A percentile compares a stretch with the other conserved stretches of the same genome.
Evolutionary conservation across 2,329 filamentous ascomycete species (phyloP).

Genomic region (Verticillium tricorpus): DNA sequence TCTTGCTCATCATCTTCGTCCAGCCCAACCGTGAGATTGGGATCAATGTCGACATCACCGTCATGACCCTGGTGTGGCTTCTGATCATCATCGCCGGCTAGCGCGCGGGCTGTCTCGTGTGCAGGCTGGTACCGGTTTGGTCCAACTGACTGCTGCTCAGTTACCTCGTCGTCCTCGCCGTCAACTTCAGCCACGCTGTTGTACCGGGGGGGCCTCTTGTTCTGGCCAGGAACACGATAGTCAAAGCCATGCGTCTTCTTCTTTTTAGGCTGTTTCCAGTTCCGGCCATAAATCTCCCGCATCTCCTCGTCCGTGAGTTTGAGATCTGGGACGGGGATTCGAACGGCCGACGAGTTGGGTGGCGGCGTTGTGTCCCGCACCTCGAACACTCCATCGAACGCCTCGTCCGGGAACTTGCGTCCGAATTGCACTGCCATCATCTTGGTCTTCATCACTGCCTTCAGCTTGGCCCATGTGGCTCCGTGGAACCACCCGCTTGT

Average conservation of each 20-base stretch:
- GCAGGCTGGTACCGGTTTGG: conserved; percentile 1
- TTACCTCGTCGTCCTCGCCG: conserved; percentile 5
- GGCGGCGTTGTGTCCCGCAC: conserved; percentile 27
- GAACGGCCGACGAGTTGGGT: conserved; percentile 21
- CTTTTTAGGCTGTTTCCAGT: conserved; percentile 20
- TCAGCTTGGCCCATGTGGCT: conserved; percentile 77
- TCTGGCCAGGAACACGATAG: conserved; percentile 13
- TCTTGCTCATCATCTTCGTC: conserved; percentile 21
- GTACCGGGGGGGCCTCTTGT: not conserved
- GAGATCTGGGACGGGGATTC: conserved; percentile 32
- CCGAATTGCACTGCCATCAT: conserved; percentile 62
- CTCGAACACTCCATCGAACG: conserved; percentile 38
- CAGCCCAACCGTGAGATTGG: conserved; percentile 27
- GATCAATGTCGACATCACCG: conserved; percentile 21
- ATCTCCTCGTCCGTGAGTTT: conserved; percentile 32
- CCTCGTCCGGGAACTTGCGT: conserved; percentile 42
- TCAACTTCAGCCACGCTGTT: conserved; percentile 3
- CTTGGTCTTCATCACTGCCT: conserved; percentile 84
- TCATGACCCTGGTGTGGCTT: conserved; percentile 23
- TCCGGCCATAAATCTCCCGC: conserved; percentile 25
- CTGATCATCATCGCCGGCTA: conserved; percentile 5
- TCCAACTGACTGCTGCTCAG: not conserved
- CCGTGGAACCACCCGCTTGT: conserved; percentile 81
- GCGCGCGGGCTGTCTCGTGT: conserved; percentile 8
- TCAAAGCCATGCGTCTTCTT: conserved; percentile 14